Evolutionary conservation across 768 basidiomycete species (phyloP), one percentile per base, ranked within the genome.

Genomic region (Russula olivacea): DNA sequence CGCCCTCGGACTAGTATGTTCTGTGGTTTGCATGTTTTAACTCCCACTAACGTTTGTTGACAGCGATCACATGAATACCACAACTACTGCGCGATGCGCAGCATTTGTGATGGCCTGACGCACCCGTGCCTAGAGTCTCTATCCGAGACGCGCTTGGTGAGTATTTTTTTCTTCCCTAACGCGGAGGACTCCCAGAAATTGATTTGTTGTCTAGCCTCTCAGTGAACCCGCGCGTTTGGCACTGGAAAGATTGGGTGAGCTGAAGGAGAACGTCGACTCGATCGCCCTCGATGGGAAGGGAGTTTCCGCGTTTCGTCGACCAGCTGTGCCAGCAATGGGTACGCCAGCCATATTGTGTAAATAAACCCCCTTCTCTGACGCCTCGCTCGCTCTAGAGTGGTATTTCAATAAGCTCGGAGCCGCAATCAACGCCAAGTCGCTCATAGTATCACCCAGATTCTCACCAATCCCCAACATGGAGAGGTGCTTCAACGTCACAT

Each of bases 21-120:
- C 17, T 48, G 21, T 49, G 9, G 5, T 23, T 34, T 30, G 23
- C 40, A 4, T 14, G 11, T 5, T 3, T 21, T 4, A 11, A 23
- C 14, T 23, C n/a, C 1, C 21, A 55, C 58, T 64, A 36, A 64
- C 25, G 10, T 41, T 32, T 23, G 30, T 19, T 50, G 48, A 25
- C 53, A 64, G 63, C 47, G 63, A 28, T 60, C 57, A 17, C 63
- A 64, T 25, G 63, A 55, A n/a, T 60, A 51, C n/a, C 54, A 32
- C 54, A 64, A 64, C 14, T 64, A 45, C 25, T 45, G 63, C 54
- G 79, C 76, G 12, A 76, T 80, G 19, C 72, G 75, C 62, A 73
- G 80, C 80, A 60, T 64, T 15, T 60, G 45, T 49, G 41, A 55
- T 19, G 59, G 63, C 23, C 12, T 64, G 32, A 36, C 40, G 19